Conservation (phyloP, 805 yeast species). For the Clavispora vitiphila region DNA sequence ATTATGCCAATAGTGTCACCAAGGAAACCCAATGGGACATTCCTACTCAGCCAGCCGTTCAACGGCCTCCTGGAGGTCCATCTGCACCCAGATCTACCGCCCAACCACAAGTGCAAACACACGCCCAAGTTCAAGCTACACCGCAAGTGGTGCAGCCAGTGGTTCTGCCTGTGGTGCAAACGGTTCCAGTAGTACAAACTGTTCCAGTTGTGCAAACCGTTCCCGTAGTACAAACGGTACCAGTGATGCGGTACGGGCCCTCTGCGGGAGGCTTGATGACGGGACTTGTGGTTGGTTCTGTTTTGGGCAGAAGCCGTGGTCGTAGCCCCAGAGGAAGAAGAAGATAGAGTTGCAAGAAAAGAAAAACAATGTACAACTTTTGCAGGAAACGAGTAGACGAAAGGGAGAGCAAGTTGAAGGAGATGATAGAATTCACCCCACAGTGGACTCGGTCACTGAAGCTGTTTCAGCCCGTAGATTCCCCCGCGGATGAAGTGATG, state of each 20-base stretch:
- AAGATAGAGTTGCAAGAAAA: no score
- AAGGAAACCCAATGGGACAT: conserved; percentile 29
- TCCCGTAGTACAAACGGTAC: neutral
- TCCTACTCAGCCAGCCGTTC: conserved; percentile 7
- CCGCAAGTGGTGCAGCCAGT: neutral
- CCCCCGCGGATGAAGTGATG: no score
- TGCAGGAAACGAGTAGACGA: no score
- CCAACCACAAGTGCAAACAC: neutral
- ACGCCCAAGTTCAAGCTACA: no score
- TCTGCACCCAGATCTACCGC: neutral
- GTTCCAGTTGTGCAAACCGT: neutral
- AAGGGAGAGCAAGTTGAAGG: no score
- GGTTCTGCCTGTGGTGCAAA: neutral
- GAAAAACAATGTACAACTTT: no score
- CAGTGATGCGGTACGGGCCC: neutral
- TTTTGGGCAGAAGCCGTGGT: conserved; percentile 1
- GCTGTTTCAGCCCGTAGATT: no score
- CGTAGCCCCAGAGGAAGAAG: neutral
- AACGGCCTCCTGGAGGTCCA: neutral
- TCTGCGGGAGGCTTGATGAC: neutral
- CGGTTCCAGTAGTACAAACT: neutral
- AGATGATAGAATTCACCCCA: no score
- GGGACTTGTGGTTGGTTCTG: conserved; percentile 1
- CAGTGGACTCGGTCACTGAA: no score
- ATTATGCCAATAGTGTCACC: conserved; percentile 21